These are phyloP conservation scores for Macrophomina phaseolina DNA, from an alignment of 2,329 filamentous ascomycete species.

Conservation along the genomic window DNA sequence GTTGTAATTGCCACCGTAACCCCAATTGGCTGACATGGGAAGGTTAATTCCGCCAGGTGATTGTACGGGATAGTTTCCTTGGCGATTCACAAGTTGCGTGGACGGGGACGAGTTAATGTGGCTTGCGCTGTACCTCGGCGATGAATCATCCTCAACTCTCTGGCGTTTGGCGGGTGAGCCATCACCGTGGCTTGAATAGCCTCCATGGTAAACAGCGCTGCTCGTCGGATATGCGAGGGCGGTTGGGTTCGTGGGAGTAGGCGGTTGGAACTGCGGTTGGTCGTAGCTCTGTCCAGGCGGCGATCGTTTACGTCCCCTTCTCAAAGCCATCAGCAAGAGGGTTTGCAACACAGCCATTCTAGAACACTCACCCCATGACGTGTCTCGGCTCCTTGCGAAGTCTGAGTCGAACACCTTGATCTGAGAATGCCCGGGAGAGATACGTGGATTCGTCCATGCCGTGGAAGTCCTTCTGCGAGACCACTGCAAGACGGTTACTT, in stretches of 20 bases:
- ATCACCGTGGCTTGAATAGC: neutral
- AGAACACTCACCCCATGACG: conserved; percentile 31
- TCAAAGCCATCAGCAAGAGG: neutral
- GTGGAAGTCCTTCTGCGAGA: conserved; percentile 71
- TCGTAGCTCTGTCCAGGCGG: conserved; percentile 11
- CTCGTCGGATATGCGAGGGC: neutral
- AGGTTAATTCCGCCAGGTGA: neutral
- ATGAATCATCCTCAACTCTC: neutral
- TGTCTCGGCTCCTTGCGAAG: conserved; percentile 79
- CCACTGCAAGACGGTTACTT: conserved; percentile 39
- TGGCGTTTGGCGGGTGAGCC: neutral
- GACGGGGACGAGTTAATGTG: conserved; percentile 2
- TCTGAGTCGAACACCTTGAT: conserved; percentile 83
- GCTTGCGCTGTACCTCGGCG: neutral
- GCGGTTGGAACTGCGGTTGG: conserved; percentile 3
- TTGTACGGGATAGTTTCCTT: conserved; percentile 6
- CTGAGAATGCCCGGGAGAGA: conserved; percentile 80
- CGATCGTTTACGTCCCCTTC: conserved; percentile 21
- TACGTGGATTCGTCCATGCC: conserved; percentile 83
- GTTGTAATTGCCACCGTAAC: neutral
- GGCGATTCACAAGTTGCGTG: neutral
- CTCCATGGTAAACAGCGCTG: neutral
- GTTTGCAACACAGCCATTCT: neutral
- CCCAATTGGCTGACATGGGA: neutral
- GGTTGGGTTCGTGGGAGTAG: neutral